phyloP scores from a whole-genome alignment of 441 rosid species.

The Manihot esculenta region DNA sequence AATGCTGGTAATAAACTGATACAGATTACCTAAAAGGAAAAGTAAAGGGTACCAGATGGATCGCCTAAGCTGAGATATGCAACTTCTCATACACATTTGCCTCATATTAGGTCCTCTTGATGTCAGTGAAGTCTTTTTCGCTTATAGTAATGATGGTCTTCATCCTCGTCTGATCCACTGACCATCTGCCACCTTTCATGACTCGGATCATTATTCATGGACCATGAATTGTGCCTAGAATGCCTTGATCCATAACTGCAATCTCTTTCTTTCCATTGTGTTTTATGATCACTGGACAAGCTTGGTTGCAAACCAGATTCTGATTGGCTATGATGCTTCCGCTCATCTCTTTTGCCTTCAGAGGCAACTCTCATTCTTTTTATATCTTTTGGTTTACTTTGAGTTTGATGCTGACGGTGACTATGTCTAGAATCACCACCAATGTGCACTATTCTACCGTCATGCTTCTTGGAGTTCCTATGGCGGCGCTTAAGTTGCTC shows the following conservation, averaged over 20 bases:
- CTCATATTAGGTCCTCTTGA: conserved; percentile 34
- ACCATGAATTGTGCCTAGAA: conserved; percentile 28
- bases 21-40: conserved; percentile 31
- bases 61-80: conserved; percentile 30
- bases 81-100: conserved; percentile 45
- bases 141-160: conserved; percentile 21
- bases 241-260: conserved; percentile 30
- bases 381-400: conserved; percentile 24
- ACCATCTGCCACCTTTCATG: conserved; percentile 49
- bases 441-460: conserved; percentile 25
- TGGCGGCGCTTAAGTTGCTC: conserved; percentile 28
- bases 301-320: conserved; percentile 14
- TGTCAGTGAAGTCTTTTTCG: conserved; percentile 30
- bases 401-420: conserved; percentile 8
- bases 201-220: conserved; percentile 21
- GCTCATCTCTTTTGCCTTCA: conserved; percentile 22
- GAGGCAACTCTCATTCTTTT: conserved; percentile 30
- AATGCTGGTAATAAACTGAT: conserved; percentile 23
- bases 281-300: conserved; percentile 9
- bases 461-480: conserved; percentile 26
- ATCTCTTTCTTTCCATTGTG: conserved; percentile 4
- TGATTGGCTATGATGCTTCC: conserved; percentile 28
- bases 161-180: conserved; percentile 27
- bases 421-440: conserved; percentile 34
- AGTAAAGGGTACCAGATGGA: conserved; percentile 29